phyloP scores from a whole-genome alignment of 495 filamentous ascomycete genomes.

The Aspergillus mulundensis region DNA sequence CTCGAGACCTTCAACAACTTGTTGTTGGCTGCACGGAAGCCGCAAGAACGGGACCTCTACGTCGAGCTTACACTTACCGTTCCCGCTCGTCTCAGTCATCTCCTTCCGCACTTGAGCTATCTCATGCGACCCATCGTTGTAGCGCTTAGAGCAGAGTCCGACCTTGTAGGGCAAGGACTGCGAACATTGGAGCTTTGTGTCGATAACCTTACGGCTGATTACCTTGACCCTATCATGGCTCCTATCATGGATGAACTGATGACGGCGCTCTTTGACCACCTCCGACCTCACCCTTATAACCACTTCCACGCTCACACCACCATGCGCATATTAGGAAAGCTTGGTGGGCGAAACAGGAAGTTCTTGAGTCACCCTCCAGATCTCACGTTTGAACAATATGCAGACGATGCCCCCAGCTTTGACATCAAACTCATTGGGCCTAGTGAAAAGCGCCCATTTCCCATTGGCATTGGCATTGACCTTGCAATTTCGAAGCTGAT shows the following conservation, averaged over 20 bases:
- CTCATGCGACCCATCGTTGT: constrained; percentile 97
- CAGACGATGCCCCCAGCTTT: constrained; percentile 81
- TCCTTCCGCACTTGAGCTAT: constrained; percentile 94
- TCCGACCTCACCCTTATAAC: constrained; percentile 87
- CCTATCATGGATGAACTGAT: constrained; percentile 98
- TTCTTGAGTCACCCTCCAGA: constrained; percentile 85
- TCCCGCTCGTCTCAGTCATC: constrained; percentile 88
- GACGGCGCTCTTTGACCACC: constrained; percentile 92
- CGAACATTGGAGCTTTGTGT: constrained; percentile 95
- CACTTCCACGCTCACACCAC: constrained; percentile 97
- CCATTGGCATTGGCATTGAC: constrained; percentile 79
- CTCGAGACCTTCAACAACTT: constrained; percentile 96
- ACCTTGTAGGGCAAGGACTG: constrained; percentile 90
- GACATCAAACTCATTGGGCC: constrained; percentile 87
- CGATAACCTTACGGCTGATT: constrained; percentile 96
- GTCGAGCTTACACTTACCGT: constrained; percentile 96
- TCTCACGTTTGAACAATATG: constrained; percentile 74
- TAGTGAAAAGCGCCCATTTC: constrained; percentile 80
- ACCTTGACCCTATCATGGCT: constrained; percentile 97
- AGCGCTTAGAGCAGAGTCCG: constrained; percentile 83
- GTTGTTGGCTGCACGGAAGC: constrained; percentile 80
- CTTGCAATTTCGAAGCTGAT: constrained; percentile 80
- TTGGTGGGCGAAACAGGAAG: constrained; percentile 90
- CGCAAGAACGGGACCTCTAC: constrained; percentile 88
- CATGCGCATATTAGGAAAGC: constrained; percentile 95